Conservation (phyloP, 148 eudicot species). For the Diospyros kaki region DNA sequence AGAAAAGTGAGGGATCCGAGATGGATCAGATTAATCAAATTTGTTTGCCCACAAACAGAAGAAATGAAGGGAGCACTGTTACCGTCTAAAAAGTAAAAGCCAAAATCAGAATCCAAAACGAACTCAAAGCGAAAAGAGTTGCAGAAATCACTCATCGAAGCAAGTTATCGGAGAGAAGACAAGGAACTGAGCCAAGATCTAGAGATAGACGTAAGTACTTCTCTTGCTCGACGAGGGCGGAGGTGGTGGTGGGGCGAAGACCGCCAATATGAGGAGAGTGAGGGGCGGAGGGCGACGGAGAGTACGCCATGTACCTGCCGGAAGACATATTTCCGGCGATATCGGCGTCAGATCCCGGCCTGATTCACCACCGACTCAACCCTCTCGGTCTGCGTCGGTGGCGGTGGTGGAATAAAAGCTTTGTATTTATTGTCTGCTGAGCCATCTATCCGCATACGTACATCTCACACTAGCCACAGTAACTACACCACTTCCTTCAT, state of each 20-base stretch:
- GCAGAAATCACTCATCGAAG: neutral
- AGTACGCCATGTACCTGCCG: conserved; percentile 95
- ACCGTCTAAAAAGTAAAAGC: neutral
- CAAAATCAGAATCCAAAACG: neutral
- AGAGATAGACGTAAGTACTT: conserved; percentile 35
- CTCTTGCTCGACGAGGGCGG: conserved; percentile 68
- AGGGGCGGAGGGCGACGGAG: conserved; percentile 88
- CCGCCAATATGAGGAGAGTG: conserved; percentile 85
- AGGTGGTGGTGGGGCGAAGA: conserved; percentile 59
- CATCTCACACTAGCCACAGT: too few species aligned
- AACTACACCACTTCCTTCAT: too few species aligned
- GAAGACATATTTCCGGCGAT: conserved; percentile 67
- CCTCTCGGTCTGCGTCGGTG: conserved; percentile 4
- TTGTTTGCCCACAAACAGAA: neutral
- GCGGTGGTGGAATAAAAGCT: neutral
- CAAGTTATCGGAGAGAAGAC: neutral
- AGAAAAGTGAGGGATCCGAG: neutral
- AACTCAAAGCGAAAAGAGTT: neutral
- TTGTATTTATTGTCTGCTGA: conserved; percentile 20
- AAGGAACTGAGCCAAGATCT: conserved; percentile 15
- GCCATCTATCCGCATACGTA: too few species aligned
- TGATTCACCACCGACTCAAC: conserved; percentile 13
- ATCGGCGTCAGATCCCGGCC: conserved; percentile 23
- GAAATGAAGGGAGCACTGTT: neutral
- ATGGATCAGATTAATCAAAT: neutral